Percentiles rank a stretch among this genome's conserved stretches.
phyloP scores from a whole-genome alignment of 345 rosid genomes.

The Sonneratia caseolaris region DNA sequence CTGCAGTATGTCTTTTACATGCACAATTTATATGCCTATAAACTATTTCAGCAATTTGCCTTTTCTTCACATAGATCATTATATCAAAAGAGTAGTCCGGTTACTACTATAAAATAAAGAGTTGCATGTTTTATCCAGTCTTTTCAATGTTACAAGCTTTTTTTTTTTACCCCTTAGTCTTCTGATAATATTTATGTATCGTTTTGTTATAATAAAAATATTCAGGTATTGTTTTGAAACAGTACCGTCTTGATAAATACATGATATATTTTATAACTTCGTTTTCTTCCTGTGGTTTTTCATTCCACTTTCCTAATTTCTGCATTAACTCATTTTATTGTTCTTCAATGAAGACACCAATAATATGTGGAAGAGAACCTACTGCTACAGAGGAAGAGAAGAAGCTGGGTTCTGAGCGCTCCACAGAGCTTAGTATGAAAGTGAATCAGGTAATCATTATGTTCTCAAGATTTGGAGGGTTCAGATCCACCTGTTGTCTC shows the following conservation, averaged over 20 bases:
- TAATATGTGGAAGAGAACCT: conserved; percentile 97
- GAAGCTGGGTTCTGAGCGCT: conserved; percentile 67
- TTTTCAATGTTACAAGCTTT: no score
- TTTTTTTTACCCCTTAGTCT: no score
- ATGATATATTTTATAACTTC: neutral
- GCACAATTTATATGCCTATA: neutral
- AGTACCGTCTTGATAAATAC: neutral
- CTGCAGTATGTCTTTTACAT: neutral
- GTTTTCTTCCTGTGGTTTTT: neutral
- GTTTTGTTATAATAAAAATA: no score
- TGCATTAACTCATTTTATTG: neutral
- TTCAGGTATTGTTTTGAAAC: no score
- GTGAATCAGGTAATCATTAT: conserved; percentile 74
- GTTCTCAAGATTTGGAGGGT: neutral
- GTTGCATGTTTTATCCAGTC: no score
- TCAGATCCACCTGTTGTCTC: neutral
- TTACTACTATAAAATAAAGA: no score
- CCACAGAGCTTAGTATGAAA: conserved; percentile 82
- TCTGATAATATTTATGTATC: no score
- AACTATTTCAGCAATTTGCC: neutral
- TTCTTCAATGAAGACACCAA: conserved; percentile 48
- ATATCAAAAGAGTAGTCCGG: no score
- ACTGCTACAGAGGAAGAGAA: conserved; percentile 77
- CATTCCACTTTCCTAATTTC: neutral
- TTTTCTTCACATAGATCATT: no score